Conservation (phyloP, 805 yeast species). For the Cyberlindnera mycetangii region DNA sequence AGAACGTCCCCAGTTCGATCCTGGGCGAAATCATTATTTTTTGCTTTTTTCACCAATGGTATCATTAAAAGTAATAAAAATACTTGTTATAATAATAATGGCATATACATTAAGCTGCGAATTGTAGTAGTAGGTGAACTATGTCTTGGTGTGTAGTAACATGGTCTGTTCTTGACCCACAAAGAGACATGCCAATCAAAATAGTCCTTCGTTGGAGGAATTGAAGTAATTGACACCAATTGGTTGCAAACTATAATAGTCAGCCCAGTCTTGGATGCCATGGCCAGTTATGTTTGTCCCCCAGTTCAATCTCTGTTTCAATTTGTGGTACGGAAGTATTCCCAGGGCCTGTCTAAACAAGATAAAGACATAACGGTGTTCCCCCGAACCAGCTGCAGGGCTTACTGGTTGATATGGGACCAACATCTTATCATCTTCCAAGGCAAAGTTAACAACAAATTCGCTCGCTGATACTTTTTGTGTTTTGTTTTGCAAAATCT, state of each 20-base stretch:
- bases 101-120: too few relatives aligned
- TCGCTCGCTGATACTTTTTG: not conserved
- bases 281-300: constrained; percentile 21
- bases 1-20: constrained; percentile 99
- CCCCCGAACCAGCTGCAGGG: constrained; percentile 18
- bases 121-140: too few relatives aligned
- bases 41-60: too few relatives aligned
- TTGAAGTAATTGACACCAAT: constrained; percentile 22
- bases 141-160: too few relatives aligned
- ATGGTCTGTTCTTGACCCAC: too few relatives aligned
- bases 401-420: constrained; percentile 20
- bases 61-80: too few relatives aligned
- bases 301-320: constrained; percentile 24
- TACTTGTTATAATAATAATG: too few relatives aligned
- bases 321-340: constrained; percentile 11
- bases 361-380: constrained; percentile 19
- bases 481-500: not conserved
- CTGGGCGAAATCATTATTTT: constrained; percentile 90
- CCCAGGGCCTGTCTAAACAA: constrained; percentile 23
- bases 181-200: constrained; percentile 3
- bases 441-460: constrained; percentile 11
- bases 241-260: constrained; percentile 20
- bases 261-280: constrained; percentile 25
- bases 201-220: constrained; percentile 21
- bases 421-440: constrained; percentile 10